Percentiles rank a stretch among this genome's conserved stretches.
These are phyloP conservation scores for Ramichloridium luteum DNA, from an alignment of 2,329 filamentous ascomycete genomes.

Conservation along the genomic window DNA sequence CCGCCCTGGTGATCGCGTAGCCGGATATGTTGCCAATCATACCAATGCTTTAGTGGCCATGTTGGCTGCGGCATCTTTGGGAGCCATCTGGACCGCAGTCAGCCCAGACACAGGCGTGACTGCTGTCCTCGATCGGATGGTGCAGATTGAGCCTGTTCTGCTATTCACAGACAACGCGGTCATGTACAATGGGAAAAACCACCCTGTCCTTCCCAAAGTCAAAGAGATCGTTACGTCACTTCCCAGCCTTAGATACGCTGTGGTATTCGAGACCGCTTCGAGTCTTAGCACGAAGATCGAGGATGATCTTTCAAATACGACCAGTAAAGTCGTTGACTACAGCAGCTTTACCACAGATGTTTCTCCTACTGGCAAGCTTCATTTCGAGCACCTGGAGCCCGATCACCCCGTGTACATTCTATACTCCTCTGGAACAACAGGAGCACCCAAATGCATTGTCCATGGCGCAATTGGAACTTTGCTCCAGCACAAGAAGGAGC, in stretches of 20 bases:
- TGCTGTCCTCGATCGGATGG: slow-evolving; percentile 75
- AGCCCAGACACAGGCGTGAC: slow-evolving; percentile 87
- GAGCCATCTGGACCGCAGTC: slow-evolving; percentile 85
- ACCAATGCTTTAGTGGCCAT: slow-evolving; percentile 77
- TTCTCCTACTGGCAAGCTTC: slow-evolving; percentile 10
- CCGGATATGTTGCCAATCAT: slow-evolving; percentile 79
- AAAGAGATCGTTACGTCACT: slow-evolving; percentile 60
- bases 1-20: slow-evolving; percentile 47
- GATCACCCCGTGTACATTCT: slow-evolving; percentile 89
- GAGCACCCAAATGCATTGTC: slow-evolving; percentile 80
- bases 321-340: slow-evolving; percentile 12
- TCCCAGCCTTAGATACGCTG: slow-evolving; percentile 53
- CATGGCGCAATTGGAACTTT: slow-evolving; percentile 84
- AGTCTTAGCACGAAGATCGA: slow-evolving; percentile 29
- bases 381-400: slow-evolving; percentile 66
- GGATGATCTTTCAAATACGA: slow-evolving; percentile 1
- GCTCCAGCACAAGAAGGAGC: slow-evolving; percentile 95
- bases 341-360: slow-evolving; percentile 30
- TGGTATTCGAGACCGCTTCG: slow-evolving; percentile 58
- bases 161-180: slow-evolving; percentile 81
- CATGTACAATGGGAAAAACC: slow-evolving; percentile 82
- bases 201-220: slow-evolving; percentile 69
- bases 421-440: slow-evolving; percentile 85
- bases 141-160: slow-evolving; percentile 71
- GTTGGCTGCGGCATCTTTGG: slow-evolving; percentile 69